Evolutionary conservation across 257 asterid genomes (phyloP), one percentile per base, ranked within the genome.

Genomic region (Plantago ovata): DNA sequence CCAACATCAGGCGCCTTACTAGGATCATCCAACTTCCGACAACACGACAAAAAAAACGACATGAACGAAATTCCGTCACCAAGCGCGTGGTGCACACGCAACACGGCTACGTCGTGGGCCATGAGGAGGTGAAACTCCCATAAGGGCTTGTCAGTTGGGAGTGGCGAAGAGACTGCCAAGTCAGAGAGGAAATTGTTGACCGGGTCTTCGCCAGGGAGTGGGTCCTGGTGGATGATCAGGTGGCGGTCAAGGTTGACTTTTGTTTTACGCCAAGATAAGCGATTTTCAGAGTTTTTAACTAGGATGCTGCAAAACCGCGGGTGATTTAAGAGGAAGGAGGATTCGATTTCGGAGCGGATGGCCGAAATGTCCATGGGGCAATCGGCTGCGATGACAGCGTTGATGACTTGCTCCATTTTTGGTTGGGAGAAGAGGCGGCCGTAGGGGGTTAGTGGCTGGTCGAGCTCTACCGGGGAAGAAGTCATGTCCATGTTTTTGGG

Each of bases 61-160:
- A 89, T 79, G 15, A 89, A 50, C 8, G 94, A 84, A 38, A 84
- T 79, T n/a, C 97, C 95, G 61, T 89, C 97, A 3, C 97, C 97
- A 8, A 89, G 79, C 59, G 97, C 78, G 76, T 89, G 97, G 79
- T 89, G 95, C 67, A 82, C 50, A 1, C 95, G 88, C 67, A 81
- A 71, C 8, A 86, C 69, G 2, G 21, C 13, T 41, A 79, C 75
- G 0, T 62, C 80, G 19, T 84, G 88, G 36, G 87, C 90, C 77
- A 77, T 41, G 5, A 89, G 79, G 0, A 89, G 68, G 47, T 86
- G 97, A 7, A 89, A 12, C 64, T 89, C 95, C 97, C 97, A 89
- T 20, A 89, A 70, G 1, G 94, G 97, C 43, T 89, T 89, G 28
- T 86, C 89, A 13, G 71, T 7, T 56, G 82, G 60, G 16, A 89